phyloP scores from a whole-genome alignment of 768 basidiomycete species.

The Cyathus striatus region DNA sequence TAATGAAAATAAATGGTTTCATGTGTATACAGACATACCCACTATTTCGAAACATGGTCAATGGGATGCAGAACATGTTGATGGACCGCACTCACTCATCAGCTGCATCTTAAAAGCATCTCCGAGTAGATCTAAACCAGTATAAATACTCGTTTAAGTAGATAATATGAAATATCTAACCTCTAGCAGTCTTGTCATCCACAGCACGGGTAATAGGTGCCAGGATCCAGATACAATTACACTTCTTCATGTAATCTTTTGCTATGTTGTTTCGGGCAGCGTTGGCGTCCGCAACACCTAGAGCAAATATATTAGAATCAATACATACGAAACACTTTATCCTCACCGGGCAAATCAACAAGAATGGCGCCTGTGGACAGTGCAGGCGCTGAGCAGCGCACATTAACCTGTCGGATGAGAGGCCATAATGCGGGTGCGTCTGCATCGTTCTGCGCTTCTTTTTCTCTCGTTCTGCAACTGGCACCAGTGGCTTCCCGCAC shows the following conservation, averaged over 20 bases:
- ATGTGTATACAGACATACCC: too few relatives aligned
- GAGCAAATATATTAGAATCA: neutral
- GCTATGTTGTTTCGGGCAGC: constrained; percentile 59
- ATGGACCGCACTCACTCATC: constrained; percentile 38
- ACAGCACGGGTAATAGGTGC: constrained; percentile 62
- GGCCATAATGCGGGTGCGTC: constrained; percentile 53
- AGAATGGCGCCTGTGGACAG: constrained; percentile 56
- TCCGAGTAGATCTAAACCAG: constrained; percentile 45
- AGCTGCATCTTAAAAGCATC: constrained; percentile 62
- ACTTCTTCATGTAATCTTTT: constrained; percentile 64
- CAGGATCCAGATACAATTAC: constrained; percentile 60
- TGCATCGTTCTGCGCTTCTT: constrained; percentile 14
- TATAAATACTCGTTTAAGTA: neutral
- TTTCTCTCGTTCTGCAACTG: constrained; percentile 12
- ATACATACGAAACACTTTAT: neutral
- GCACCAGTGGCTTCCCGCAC: constrained; percentile 17
- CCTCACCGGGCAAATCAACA: constrained; percentile 59
- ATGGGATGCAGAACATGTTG: too few relatives aligned
- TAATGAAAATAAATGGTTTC: too few relatives aligned
- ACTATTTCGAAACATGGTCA: constrained; percentile 27
- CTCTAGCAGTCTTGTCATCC: constrained; percentile 60
- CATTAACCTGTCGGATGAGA: constrained; percentile 56
- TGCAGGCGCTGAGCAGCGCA: constrained; percentile 46
- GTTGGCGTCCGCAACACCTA: constrained; percentile 60
- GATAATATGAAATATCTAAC: too few relatives aligned